These are phyloP conservation scores for Kingdonia uniflora DNA, from an alignment of 164 flowering plant species.

Conservation along the genomic window DNA sequence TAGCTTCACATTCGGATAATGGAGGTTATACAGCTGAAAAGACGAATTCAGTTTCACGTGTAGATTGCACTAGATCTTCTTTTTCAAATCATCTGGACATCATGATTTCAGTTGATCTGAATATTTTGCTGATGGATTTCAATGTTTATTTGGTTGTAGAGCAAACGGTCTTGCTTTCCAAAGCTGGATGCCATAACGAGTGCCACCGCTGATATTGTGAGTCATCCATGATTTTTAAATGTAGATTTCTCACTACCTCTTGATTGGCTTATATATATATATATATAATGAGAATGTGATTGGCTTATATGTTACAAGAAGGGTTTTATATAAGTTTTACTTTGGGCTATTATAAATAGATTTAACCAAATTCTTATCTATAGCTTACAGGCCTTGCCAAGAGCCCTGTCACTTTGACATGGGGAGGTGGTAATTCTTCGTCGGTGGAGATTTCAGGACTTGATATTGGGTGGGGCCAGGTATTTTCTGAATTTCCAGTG, in stretches of 20 bases:
- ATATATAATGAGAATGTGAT: too few relatives aligned
- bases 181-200: conserved; percentile 84
- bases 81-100: too few relatives aligned
- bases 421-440: conserved; percentile 44
- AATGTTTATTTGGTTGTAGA: conserved; percentile 39
- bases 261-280: background rate
- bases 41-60: too few relatives aligned
- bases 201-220: conserved; percentile 96
- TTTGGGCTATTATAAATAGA: background rate
- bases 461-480: conserved; percentile 99
- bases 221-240: conserved; percentile 15
- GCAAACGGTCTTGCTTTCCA: conserved; percentile 77
- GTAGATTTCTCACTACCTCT: background rate
- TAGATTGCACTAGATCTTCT: too few relatives aligned
- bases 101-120: too few relatives aligned
- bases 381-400: conserved; percentile 76
- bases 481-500: conserved; percentile 16
- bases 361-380: conserved; percentile 8
- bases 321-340: background rate
- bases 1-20: too few relatives aligned
- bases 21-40: too few relatives aligned
- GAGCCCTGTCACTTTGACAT: conserved; percentile 43
- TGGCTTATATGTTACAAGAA: background rate
- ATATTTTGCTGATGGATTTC: background rate
- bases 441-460: conserved; percentile 85